Evolutionary conservation across 805 yeast genomes (phyloP), one percentile per base, ranked within the genome.

Genomic region (Candida montana): DNA sequence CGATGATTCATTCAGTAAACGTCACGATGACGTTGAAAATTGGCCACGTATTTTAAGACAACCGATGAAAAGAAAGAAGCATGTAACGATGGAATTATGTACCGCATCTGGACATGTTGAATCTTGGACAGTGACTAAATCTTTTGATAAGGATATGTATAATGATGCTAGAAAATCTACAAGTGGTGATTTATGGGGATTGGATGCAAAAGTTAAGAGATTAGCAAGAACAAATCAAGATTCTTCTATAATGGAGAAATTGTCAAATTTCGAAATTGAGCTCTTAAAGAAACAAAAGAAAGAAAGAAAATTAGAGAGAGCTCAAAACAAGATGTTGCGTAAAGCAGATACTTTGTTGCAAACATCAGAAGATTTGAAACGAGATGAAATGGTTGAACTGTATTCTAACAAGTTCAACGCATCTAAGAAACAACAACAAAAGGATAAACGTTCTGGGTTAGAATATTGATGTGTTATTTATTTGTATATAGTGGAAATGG

Each of bases 141-240:
- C 95, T 16, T 70, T 75, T 41, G 84, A 87, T 6, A 77, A 78
- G 47, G 83, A 77, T 46, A 77, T 69, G 2, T 93, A 87, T 52
- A 95, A 86, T 55, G 98, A 93, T 65, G 96, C 96, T 0, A 72
- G 97, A 41, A 91, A 93, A 59, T 77, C 87, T 0, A 62, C 62
- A n/a, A 75, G 76, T 56, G 96, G 96, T 18, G 99, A 93, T 58
- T 63, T 81, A 39, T 93, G 98, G 99, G 81, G 84, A 0, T 61
- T 80, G 31, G 84, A 74, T 28, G 80, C 80, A 3, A 83, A 83
- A 57, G 68, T 77, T 2, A 71, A 68, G 23, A 51, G 64, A 3
- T 57, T 58, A 35, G 65, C 68, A 4, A 61, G 55, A 33, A 62
- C 64, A 31, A 65, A 64, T 42, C 61, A 58, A 31, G 54, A 54